A percentile compares a stretch with the other conserved stretches of the same genome.
Conservation (phyloP, 768 basidiomycete genomes). For the Russula sp. region DNA sequence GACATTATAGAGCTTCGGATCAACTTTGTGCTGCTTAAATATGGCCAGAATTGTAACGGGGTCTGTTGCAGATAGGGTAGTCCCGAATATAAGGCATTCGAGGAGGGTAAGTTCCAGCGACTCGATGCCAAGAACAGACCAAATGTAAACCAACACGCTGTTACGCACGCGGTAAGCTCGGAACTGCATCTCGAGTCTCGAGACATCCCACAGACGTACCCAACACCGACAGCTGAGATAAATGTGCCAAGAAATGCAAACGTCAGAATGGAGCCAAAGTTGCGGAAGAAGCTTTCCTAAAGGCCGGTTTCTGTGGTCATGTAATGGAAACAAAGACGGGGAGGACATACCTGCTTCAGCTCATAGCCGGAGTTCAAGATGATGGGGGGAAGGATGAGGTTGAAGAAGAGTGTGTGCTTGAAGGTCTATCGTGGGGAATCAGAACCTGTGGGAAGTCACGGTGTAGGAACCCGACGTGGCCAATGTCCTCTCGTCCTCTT, state of each 20-base stretch:
- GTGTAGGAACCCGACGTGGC: neutral
- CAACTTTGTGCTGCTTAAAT: conserved; percentile 97
- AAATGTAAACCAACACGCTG: conserved; percentile 91
- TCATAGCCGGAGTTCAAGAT: conserved; percentile 98
- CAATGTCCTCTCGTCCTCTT: neutral
- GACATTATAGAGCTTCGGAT: conserved; percentile 93
- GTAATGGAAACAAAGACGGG: neutral
- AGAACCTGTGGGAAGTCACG: neutral
- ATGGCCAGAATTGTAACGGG: conserved; percentile 97
- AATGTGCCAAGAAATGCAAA: conserved; percentile 95
- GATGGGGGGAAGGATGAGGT: conserved; percentile 94
- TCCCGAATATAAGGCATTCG: conserved; percentile 95
- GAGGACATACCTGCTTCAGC: conserved; percentile 72
- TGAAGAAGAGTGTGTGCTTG: conserved; percentile 96
- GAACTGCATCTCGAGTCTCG: neutral
- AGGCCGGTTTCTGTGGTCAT: neutral
- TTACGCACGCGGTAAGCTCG: conserved; percentile 42
- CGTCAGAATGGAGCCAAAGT: conserved; percentile 91
- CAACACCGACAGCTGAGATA: conserved; percentile 92
- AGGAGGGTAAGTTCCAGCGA: conserved; percentile 77
- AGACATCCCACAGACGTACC: conserved; percentile 48
- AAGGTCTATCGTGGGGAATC: conserved; percentile 57
- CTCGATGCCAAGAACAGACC: conserved; percentile 88
- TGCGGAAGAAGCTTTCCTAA: conserved; percentile 97
- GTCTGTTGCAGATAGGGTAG: conserved; percentile 94